These are phyloP conservation scores for Ophiostoma quercus DNA, from an alignment of 2,329 filamentous ascomycete species.

Conservation along the genomic window DNA sequence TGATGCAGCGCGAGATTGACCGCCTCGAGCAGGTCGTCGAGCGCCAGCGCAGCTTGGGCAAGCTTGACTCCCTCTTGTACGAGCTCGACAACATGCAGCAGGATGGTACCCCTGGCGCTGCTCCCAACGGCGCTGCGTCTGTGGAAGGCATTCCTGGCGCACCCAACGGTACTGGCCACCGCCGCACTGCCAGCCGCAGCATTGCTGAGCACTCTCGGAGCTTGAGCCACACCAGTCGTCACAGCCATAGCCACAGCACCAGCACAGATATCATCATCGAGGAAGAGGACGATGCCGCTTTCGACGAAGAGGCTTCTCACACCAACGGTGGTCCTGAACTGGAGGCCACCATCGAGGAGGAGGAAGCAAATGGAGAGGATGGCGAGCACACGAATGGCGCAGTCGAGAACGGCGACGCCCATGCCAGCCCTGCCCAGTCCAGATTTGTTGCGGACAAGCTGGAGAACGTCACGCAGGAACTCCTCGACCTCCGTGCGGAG, in stretches of 20 bases:
- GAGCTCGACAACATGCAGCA: slow-evolving; percentile 78
- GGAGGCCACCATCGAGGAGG: slow-evolving; percentile 28
- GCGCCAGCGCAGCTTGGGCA: slow-evolving; percentile 88
- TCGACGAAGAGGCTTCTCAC: background rate
- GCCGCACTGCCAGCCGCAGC: slow-evolving; percentile 39
- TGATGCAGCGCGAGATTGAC: slow-evolving; percentile 96
- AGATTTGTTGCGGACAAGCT: slow-evolving; percentile 89
- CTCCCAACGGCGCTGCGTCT: background rate
- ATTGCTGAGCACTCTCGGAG: slow-evolving; percentile 50
- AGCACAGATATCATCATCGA: slow-evolving; percentile 51
- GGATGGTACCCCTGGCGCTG: slow-evolving; percentile 19
- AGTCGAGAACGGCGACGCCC: slow-evolving; percentile 40
- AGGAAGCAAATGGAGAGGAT: slow-evolving; percentile 29
- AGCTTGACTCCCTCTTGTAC: slow-evolving; percentile 85
- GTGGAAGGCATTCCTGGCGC: slow-evolving; percentile 21
- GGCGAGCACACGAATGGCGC: background rate
- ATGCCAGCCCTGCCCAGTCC: slow-evolving; percentile 69
- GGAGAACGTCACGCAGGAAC: slow-evolving; percentile 83
- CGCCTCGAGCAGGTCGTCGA: slow-evolving; percentile 91
- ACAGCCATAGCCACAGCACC: slow-evolving; percentile 41
- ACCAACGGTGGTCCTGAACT: slow-evolving; percentile 22
- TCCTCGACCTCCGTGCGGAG: slow-evolving; percentile 82
- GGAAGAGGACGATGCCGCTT: slow-evolving; percentile 40
- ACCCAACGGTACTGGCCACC: slow-evolving; percentile 41
- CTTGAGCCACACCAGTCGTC: slow-evolving; percentile 50